Conservation (phyloP, 176 grass and related monocot species). For the Avena insularis region DNA sequence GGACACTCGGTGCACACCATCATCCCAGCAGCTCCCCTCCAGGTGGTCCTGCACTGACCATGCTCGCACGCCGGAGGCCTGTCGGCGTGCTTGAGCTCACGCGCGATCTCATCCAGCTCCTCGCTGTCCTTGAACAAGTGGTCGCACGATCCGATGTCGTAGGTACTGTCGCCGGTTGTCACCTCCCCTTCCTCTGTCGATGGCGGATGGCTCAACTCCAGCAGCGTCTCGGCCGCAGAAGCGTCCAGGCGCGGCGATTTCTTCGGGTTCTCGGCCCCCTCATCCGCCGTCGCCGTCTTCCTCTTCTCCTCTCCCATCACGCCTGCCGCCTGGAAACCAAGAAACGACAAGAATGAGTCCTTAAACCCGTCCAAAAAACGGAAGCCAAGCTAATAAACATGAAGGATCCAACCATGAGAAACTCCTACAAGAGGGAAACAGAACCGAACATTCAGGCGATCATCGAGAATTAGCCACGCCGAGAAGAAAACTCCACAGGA, state of each 20-base stretch:
- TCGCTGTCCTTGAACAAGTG: constrained; percentile 42
- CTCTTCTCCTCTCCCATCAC: constrained; percentile 44
- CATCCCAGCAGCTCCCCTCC: constrained; percentile 24
- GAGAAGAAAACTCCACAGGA: background rate
- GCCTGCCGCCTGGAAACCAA: constrained; percentile 19
- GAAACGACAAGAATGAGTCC: background rate
- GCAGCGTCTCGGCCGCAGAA: background rate
- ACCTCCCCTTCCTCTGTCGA: background rate
- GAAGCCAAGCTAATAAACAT: background rate
- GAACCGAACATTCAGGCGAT: background rate
- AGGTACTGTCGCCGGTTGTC: background rate
- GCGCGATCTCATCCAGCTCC: constrained; percentile 39
- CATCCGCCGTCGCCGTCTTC: background rate
- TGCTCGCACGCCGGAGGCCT: constrained; percentile 37
- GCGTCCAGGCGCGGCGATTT: constrained; percentile 20
- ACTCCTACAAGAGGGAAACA: background rate
- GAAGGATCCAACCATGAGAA: background rate
- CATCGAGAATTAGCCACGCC: background rate
- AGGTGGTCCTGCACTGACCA: constrained; percentile 7
- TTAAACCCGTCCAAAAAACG: background rate
- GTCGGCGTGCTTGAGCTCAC: constrained; percentile 26
- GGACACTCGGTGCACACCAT: constrained; percentile 75
- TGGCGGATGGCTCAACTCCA: background rate
- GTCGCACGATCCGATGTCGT: constrained; percentile 35
- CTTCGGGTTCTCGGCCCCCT: constrained; percentile 18